A percentile compares a stretch with the other conserved stretches of the same genome.
phyloP scores from a whole-genome alignment of 371 early-diverging fungal species.

The Mortierella sp. region DNA sequence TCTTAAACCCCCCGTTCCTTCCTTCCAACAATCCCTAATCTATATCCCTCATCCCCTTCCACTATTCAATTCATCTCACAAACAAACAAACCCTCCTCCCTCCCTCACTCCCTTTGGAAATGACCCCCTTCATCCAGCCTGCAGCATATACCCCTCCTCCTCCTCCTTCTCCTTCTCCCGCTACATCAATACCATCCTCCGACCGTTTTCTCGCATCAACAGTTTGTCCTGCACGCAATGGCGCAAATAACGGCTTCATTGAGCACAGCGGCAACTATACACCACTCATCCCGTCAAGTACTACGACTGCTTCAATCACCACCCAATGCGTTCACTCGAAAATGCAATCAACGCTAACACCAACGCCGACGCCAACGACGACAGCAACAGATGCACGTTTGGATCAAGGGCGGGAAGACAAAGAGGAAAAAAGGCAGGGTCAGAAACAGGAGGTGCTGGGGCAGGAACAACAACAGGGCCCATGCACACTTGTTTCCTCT shows the following conservation, averaged over 20 bases:
- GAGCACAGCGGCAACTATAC: neutral
- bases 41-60: neutral
- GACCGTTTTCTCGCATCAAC: conserved; percentile 15
- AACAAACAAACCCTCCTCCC: neutral
- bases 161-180: neutral
- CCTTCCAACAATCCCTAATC: neutral
- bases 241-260: neutral
- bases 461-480: conserved; percentile 21
- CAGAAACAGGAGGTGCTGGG: conserved; percentile 27
- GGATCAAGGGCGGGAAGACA: conserved; percentile 5
- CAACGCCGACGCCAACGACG: neutral
- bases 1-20: neutral
- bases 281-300: neutral
- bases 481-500: conserved; percentile 5
- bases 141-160: conserved; percentile 5
- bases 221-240: conserved; percentile 4
- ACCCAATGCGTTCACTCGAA: neutral
- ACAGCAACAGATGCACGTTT: neutral
- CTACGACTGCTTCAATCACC: neutral
- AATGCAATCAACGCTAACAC: neutral
- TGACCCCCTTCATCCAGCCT: conserved; percentile 1
- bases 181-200: conserved; percentile 5
- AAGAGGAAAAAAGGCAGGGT: conserved; percentile 1
- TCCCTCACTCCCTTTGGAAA: neutral
- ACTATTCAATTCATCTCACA: neutral